A percentile compares a stretch with the other conserved stretches of the same genome.
These are phyloP conservation scores for Scedosporium minutisporum DNA, from an alignment of 2,329 filamentous ascomycete species.

Conservation along the genomic window DNA sequence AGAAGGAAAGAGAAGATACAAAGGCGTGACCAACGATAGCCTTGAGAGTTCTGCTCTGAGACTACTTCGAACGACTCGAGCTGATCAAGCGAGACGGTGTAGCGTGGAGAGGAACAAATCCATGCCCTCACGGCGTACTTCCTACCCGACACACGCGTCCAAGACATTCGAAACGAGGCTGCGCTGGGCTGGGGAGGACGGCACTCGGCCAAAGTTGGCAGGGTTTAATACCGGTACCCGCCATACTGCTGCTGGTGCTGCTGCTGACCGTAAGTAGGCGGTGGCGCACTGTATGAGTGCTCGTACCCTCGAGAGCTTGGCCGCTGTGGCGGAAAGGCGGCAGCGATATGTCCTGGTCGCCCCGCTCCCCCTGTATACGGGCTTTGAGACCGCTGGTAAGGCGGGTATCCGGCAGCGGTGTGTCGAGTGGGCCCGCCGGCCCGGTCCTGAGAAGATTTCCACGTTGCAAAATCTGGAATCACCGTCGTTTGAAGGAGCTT, in stretches of 20 bases:
- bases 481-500: constrained; percentile 59
- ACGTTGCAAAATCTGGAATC: constrained; percentile 51
- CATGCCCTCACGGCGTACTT: too few relatives aligned
- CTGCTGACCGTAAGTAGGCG: constrained; percentile 20
- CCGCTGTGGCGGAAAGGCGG: background rate
- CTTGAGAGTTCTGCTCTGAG: background rate
- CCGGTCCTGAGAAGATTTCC: constrained; percentile 34
- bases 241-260: constrained; percentile 24
- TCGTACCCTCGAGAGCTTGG: constrained; percentile 2
- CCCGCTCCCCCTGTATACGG: constrained; percentile 28
- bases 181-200: too few relatives aligned
- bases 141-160: too few relatives aligned
- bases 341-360: background rate
- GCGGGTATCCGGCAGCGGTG: constrained; percentile 32
- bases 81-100: too few relatives aligned
- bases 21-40: background rate
- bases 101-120: too few relatives aligned
- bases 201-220: too few relatives aligned
- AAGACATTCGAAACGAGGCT: too few relatives aligned
- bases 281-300: constrained; percentile 11
- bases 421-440: constrained; percentile 18
- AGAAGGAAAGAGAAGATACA: background rate
- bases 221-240: constrained; percentile 22
- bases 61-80: too few relatives aligned
- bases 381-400: constrained; percentile 36